Conservation (phyloP, 345 rosid genomes). For the Lepidium didymum region DNA sequence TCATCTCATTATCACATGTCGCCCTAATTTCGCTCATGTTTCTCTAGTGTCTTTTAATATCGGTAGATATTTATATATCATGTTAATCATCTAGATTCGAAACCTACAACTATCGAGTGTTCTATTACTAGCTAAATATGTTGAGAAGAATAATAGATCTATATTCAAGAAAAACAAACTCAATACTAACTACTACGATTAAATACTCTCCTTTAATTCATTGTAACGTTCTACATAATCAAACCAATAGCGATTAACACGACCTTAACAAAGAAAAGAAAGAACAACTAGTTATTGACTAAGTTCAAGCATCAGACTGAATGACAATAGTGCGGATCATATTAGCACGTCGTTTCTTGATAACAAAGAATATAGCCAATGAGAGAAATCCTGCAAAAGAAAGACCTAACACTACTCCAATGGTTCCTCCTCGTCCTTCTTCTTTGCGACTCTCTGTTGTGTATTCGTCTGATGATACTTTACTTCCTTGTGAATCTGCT, state of each 20-base stretch:
- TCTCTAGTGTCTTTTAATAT: no score
- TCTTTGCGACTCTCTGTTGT: slow-evolving; percentile 3
- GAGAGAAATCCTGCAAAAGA: slow-evolving; percentile 10
- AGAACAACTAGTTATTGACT: not conserved
- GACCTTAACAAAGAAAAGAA: not conserved
- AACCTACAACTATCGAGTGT: no score
- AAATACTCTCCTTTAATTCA: not conserved
- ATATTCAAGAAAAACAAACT: not conserved
- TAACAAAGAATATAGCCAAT: slow-evolving; percentile 12
- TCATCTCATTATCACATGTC: no score
- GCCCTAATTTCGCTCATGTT: no score
- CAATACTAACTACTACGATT: not conserved
- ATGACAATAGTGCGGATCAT: slow-evolving; percentile 19
- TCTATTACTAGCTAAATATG: not conserved
- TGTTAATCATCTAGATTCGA: no score
- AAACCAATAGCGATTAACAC: not conserved
- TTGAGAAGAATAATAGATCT: not conserved
- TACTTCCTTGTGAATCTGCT: slow-evolving; percentile 30
- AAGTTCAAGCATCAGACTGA: slow-evolving; percentile 13
- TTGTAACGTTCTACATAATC: not conserved
- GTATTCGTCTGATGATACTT: slow-evolving; percentile 26
- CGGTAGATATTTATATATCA: no score
- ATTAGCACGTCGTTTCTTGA: slow-evolving; percentile 21
- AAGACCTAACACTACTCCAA: slow-evolving; percentile 16
- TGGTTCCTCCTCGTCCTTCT: slow-evolving; percentile 16